Evolutionary conservation across 495 filamentous ascomycete species (phyloP), one percentile per base, ranked within the genome.

Genomic region (Trichoderma orchidacearum): DNA sequence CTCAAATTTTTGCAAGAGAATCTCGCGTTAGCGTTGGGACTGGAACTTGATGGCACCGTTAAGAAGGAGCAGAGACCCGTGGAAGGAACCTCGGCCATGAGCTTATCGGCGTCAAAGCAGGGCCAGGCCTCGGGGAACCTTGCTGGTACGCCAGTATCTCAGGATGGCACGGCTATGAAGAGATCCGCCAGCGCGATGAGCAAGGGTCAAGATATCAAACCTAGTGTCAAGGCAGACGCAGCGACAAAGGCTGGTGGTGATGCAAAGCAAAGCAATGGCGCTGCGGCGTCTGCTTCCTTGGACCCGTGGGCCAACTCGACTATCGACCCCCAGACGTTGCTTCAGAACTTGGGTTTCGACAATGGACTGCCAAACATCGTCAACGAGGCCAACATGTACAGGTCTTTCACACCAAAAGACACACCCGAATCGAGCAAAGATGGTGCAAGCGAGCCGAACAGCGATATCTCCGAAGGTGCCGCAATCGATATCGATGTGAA

Each of bases 401-500:
- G 75, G 28, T 68, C 67, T 7, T 65, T 75, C 38, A 75, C 77
- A 45, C 78, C 77, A 0, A 78, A 81, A 30, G 76, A 80, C 58
- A 81, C 78, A 9, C 78, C 78, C 6, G 78, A 80, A 53, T 81
- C 78, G 8, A 74, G 71, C 63, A 78, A 79, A 60, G 75, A 80
- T 54, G 71, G 71, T 5, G 60, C 65, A 38, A 79, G 77, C 27
- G 78, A 81, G 55, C 73, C 74, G 23, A 80, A 72, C 51, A 79
- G 75, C 61, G 78, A 81, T 53, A 70, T 80, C 27, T 72, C 73
- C 12, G 77, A 80, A 51, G 67, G 66, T 2, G 70, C 73, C 8
- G 61, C 70, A 23, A 65, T 77, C 54, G 74, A 77, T 27, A 70
- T 75, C 25, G 72, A 74, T 29, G 51, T 67, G 11, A 58, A 54